Evolutionary conservation across 352 stramenopile species (phyloP).

Genomic region (Phytophthora sojae): DNA sequence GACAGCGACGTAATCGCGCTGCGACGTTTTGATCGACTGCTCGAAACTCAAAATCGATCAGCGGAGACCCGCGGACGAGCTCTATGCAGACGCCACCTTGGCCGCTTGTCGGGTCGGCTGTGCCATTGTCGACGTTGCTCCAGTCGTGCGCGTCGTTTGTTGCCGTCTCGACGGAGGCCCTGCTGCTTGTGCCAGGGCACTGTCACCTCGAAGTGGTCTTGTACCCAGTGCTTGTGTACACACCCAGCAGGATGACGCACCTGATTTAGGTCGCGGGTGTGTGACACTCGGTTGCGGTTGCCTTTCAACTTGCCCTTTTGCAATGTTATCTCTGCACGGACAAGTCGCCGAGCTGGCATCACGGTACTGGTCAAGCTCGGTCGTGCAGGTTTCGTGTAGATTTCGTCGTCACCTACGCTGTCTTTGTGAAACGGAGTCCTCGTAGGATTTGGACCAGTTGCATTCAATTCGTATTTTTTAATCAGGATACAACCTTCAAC

Average conservation of each 20-base stretch:
- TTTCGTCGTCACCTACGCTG: neutral
- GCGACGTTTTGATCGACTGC: neutral
- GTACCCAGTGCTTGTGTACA: neutral
- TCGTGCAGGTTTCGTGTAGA: too few species aligned
- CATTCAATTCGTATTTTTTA: too few species aligned
- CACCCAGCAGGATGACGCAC: neutral
- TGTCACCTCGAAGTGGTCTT: neutral
- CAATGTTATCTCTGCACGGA: neutral
- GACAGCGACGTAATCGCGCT: neutral
- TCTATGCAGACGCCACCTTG: conserved; percentile 1
- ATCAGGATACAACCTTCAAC: too few species aligned
- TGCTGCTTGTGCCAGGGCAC: neutral
- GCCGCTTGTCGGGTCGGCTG: neutral
- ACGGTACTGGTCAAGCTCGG: neutral
- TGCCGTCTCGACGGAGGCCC: neutral
- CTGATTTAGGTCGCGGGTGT: conserved; percentile 2
- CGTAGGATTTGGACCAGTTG: too few species aligned
- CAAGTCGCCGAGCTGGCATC: neutral
- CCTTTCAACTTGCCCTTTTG: neutral
- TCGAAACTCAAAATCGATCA: neutral
- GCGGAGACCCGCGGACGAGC: neutral
- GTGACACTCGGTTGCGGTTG: neutral
- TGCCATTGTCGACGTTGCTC: neutral
- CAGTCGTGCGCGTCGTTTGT: neutral
- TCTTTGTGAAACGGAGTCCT: too few species aligned